These are phyloP conservation scores for Bruguiera parviflora DNA, from an alignment of 345 rosid genomes.

Conservation along the genomic window DNA sequence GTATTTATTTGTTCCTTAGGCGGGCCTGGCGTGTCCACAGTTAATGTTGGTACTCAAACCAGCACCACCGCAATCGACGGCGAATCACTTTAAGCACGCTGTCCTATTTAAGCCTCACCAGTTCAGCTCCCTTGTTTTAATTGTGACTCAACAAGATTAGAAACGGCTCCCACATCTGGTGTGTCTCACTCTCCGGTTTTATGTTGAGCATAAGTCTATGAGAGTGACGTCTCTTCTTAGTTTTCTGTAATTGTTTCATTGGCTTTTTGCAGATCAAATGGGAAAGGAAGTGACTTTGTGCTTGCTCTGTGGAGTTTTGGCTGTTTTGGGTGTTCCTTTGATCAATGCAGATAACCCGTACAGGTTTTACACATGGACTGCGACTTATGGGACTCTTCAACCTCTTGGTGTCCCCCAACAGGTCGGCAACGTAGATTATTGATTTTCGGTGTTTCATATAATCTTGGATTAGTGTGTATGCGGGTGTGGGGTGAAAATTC, in stretches of 20 bases:
- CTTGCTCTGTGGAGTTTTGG: slow-evolving; percentile 27
- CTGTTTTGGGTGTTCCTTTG: slow-evolving; percentile 36
- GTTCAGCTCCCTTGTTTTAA: not conserved
- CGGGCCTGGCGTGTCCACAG: not conserved
- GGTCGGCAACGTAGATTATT: slow-evolving; percentile 35
- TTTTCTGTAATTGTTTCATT: not conserved
- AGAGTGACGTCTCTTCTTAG: not conserved
- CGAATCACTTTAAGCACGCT: not conserved
- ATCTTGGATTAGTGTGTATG: not conserved
- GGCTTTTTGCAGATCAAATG: slow-evolving; percentile 23
- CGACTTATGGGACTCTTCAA: slow-evolving; percentile 69
- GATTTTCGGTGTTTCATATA: not conserved
- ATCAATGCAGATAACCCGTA: slow-evolving; percentile 84
- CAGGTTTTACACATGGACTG: slow-evolving; percentile 79
- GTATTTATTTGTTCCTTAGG: not conserved
- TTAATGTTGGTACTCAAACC: not conserved
- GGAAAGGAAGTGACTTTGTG: slow-evolving; percentile 11
- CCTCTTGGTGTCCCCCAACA: slow-evolving; percentile 70
- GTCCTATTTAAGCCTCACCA: slow-evolving; percentile 4
- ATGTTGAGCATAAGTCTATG: not conserved
- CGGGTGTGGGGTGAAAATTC: not conserved
- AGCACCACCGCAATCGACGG: not conserved
- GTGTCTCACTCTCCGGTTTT: not conserved
- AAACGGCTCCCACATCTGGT: not conserved
- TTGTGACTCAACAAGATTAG: not conserved